Conservation (phyloP, 805 yeast species). For the Candida morakotiae region DNA sequence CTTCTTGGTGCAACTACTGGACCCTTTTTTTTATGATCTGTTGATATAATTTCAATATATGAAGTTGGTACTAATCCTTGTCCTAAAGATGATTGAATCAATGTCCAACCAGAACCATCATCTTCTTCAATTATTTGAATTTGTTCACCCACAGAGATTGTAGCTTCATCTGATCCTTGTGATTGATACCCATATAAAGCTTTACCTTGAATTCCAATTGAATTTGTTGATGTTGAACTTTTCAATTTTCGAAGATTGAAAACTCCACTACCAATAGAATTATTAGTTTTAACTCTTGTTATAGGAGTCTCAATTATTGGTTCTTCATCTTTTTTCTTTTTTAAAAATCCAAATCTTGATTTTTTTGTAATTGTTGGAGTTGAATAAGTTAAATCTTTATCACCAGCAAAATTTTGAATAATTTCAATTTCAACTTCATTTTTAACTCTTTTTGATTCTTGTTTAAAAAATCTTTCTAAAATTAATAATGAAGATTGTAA, state of each 20-base stretch:
- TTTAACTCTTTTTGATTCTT: conserved; percentile 69
- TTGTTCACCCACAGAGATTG: conserved; percentile 56
- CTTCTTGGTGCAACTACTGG: conserved; percentile 80
- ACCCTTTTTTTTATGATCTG: conserved; percentile 46
- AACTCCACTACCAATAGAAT: conserved; percentile 28
- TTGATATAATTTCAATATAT: conserved; percentile 50
- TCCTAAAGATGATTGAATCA: conserved; percentile 42
- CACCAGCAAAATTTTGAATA: conserved; percentile 80
- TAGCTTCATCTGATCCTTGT: conserved; percentile 71
- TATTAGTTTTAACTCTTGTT: conserved; percentile 27
- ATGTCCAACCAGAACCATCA: conserved; percentile 93
- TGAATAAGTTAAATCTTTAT: conserved; percentile 60
- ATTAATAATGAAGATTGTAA: conserved; percentile 48
- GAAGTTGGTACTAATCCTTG: conserved; percentile 83
- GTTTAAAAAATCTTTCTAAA: conserved; percentile 60
- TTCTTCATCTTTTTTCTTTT: conserved; percentile 13
- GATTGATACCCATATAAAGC: conserved; percentile 68
- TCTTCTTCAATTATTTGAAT: conserved; percentile 61
- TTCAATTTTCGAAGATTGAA: conserved; percentile 36
- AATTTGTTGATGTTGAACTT: conserved; percentile 20
- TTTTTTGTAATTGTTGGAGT: conserved; percentile 52
- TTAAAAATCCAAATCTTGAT: conserved; percentile 53
- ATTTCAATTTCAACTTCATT: conserved; percentile 88
- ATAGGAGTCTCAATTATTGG: conserved; percentile 10
- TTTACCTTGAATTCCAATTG: conserved; percentile 15